Conservation (phyloP, 2,329 filamentous ascomycete species). For the Xylaria sp. region DNA sequence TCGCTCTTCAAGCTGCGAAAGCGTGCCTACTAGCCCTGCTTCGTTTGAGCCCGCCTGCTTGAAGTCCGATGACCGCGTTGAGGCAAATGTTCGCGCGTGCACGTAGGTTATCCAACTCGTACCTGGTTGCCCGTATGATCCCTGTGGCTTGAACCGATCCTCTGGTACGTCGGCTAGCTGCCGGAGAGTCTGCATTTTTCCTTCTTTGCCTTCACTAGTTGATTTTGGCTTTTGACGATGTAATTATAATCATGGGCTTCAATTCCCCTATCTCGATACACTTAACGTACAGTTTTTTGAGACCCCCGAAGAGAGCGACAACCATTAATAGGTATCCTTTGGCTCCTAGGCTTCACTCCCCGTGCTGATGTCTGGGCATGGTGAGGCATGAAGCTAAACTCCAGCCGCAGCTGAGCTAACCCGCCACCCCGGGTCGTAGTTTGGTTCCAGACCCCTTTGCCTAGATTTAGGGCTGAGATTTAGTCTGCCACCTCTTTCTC, state of each 20-base stretch:
- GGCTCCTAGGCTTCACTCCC: background rate
- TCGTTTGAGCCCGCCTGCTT: constrained; percentile 9
- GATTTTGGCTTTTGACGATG: no score
- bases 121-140: background rate
- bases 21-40: background rate
- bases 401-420: constrained; percentile 10
- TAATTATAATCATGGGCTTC: background rate
- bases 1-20: constrained; percentile 8
- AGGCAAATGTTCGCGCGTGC: constrained; percentile 11
- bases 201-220: background rate
- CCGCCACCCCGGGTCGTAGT: background rate
- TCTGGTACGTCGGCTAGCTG: constrained; percentile 31
- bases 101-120: constrained; percentile 6
- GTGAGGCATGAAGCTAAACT: constrained; percentile 10
- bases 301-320: background rate
- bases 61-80: constrained; percentile 7
- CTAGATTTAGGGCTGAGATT: background rate
- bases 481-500: background rate
- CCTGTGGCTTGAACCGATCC: constrained; percentile 17
- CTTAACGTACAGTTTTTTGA: background rate
- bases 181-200: constrained; percentile 30
- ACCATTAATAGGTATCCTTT: background rate
- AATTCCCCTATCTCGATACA: background rate
- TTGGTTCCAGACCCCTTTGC: constrained; percentile 1
- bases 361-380: background rate